These are phyloP conservation scores for Talaromyces rugulosus DNA, from an alignment of 2,329 filamentous ascomycete genomes.

Conservation along the genomic window DNA sequence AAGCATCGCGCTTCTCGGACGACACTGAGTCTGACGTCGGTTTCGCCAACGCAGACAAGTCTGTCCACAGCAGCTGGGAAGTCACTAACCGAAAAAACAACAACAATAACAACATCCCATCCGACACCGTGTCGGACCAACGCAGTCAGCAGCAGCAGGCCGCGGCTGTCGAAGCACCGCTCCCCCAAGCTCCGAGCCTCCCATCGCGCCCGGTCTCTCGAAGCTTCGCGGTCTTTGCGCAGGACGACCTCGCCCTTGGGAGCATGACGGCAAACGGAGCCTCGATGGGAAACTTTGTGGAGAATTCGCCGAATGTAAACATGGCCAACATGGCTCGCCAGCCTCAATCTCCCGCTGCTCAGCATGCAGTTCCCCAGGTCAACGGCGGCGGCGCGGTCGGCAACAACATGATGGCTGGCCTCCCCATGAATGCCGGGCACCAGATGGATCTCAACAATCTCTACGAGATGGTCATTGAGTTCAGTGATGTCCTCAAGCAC, in stretches of 20 bases:
- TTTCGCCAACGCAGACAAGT: background rate
- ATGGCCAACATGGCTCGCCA: constrained; percentile 30
- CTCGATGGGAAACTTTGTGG: constrained; percentile 28
- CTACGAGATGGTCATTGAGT: constrained; percentile 47
- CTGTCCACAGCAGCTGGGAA: background rate
- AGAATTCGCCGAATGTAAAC: constrained; percentile 28
- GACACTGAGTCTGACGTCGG: background rate
- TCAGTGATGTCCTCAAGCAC: constrained; percentile 46
- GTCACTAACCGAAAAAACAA: background rate
- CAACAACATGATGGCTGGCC: constrained; percentile 28
- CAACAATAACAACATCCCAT: background rate
- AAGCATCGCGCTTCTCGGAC: background rate
- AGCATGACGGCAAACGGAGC: constrained; percentile 34
- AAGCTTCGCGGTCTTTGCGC: constrained; percentile 20
- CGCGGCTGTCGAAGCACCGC: background rate
- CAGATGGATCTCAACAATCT: constrained; percentile 50
- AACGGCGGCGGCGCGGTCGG: constrained; percentile 25
- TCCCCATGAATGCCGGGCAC: constrained; percentile 46
- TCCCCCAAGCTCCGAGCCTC: background rate
- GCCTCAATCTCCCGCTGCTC: constrained; percentile 29
- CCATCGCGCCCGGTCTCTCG: background rate
- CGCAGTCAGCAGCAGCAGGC: background rate
- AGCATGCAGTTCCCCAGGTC: constrained; percentile 27
- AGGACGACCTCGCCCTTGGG: constrained; percentile 27
- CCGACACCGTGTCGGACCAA: background rate